Evolutionary conservation across 2,329 filamentous ascomycete species (phyloP), one percentile per base, ranked within the genome.

Genomic region (Aureobasidium sp.): DNA sequence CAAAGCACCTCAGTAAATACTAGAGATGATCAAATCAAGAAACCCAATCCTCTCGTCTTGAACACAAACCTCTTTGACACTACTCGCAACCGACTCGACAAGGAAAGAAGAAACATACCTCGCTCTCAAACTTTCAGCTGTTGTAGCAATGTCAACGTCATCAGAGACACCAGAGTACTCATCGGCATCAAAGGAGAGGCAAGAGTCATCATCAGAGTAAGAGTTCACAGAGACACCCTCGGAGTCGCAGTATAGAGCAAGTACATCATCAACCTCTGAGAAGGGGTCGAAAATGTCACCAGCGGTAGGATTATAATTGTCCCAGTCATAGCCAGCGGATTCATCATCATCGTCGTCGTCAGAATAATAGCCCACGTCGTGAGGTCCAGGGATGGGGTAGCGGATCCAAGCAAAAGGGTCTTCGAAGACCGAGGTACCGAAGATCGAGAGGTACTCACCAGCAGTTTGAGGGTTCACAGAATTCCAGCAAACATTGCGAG

Each of bases 351-450:
- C 42, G 0, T 20, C 38, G 5, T 43, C 38, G 15, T 36, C 42
- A 20, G 31, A n/a, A 48, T 7, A 27, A 16, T 9, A 2, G 18
- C n/a, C 29, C 15, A 50, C 16, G 23, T 23, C n/a, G 20, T 43
- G 45, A n/a, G 58, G 43, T 10, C 33, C 56, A 31, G 45, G 6
- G 2, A 61, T 11, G 1, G 59, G 59, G 5, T 62, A 62, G 3
- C 59, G 23, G 4, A 62, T 62, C 59, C 59, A 62, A 13, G 59
- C 59, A 25, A 31, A 62, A 13, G 25, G 20, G n/a, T 62, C 59
- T 23, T 48, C 47, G 15, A 16, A 33, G 3, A 43, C 33, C 20
- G 25, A 33, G 4, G 10, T 23, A 1, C 47, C 47, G 13, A 53
- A 62, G 5, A 51, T 18, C 3, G 36, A 16, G 7, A 25, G 7